Evolutionary conservation across 1,284 basidiomycete genomes (phyloP).

Genomic region (Butyriboletus appendiculatus): DNA sequence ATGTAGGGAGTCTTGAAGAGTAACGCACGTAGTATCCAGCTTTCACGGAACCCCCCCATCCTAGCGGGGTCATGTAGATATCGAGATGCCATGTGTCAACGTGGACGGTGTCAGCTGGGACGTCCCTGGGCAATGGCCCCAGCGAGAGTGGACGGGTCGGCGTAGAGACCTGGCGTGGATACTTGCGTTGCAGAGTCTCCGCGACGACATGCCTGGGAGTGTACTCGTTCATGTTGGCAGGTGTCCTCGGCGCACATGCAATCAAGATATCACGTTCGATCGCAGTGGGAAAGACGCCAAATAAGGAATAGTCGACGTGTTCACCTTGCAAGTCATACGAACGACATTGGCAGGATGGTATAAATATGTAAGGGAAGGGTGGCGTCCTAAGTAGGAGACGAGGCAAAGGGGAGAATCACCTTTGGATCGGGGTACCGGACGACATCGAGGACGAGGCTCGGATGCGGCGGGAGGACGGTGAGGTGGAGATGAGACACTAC

Average conservation of each 20-base stretch:
- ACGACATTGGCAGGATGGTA: not conserved
- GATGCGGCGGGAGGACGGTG: too few relatives aligned
- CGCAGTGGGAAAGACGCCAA: slow-evolving; percentile 81
- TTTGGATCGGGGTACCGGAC: too few relatives aligned
- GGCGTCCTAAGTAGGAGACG: too few relatives aligned
- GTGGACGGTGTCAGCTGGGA: slow-evolving; percentile 41
- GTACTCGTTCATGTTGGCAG: slow-evolving; percentile 21
- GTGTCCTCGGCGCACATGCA: slow-evolving; percentile 63
- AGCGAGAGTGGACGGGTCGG: slow-evolving; percentile 38
- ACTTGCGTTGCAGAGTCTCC: slow-evolving; percentile 67
- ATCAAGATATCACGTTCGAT: slow-evolving; percentile 86
- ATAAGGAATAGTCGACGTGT: slow-evolving; percentile 86
- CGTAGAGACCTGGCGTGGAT: slow-evolving; percentile 55
- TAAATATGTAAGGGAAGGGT: too few relatives aligned
- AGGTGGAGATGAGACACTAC: too few relatives aligned
- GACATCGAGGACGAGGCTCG: too few relatives aligned
- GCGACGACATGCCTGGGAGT: slow-evolving; percentile 56
- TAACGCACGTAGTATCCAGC: slow-evolving; percentile 75
- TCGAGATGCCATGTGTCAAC: slow-evolving; percentile 68
- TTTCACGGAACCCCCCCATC: slow-evolving; percentile 89
- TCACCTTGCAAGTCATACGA: slow-evolving; percentile 53
- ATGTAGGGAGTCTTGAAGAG: too few relatives aligned
- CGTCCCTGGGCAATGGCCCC: slow-evolving; percentile 24
- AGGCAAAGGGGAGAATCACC: too few relatives aligned
- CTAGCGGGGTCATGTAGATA: slow-evolving; percentile 66